Conservation (phyloP, 352 stramenopile genomes). For the Pythium folliculosum region DNA sequence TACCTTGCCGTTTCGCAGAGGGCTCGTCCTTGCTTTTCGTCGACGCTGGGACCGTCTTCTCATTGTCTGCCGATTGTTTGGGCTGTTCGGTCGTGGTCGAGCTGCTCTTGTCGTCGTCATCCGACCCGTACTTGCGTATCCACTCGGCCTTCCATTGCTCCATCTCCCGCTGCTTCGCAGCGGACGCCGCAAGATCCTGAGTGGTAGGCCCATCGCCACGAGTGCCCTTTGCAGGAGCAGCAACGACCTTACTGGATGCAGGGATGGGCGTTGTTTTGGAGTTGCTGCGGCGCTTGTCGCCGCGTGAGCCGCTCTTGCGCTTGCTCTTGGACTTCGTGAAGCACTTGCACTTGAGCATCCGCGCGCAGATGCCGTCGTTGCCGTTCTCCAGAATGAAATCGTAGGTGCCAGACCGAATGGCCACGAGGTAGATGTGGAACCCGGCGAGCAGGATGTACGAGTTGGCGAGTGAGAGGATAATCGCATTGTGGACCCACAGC, state of each 20-base stretch:
- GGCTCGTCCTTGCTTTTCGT: neutral
- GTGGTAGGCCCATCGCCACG: slow-evolving; percentile 22
- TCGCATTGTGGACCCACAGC: slow-evolving; percentile 77
- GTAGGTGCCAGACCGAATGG: slow-evolving; percentile 73
- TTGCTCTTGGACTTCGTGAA: slow-evolving; percentile 44
- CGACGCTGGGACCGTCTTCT: neutral
- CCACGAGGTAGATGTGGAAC: slow-evolving; percentile 82
- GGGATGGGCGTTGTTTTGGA: slow-evolving; percentile 27
- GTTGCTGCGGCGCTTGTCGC: slow-evolving; percentile 32
- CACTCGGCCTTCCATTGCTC: slow-evolving; percentile 48
- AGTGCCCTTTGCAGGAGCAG: slow-evolving; percentile 2
- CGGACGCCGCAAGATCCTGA: slow-evolving; percentile 19
- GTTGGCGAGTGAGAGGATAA: slow-evolving; percentile 56
- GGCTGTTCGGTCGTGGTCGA: neutral
- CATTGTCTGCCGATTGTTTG: neutral
- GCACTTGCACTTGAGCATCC: slow-evolving; percentile 79
- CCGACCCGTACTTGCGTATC: slow-evolving; percentile 39
- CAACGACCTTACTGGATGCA: slow-evolving; percentile 31
- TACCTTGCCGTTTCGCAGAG: neutral
- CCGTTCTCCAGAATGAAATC: slow-evolving; percentile 85
- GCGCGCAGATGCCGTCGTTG: slow-evolving; percentile 66
- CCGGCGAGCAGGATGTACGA: slow-evolving; percentile 71
- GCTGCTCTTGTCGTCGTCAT: slow-evolving; percentile 28
- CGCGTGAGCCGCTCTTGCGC: slow-evolving; percentile 36
- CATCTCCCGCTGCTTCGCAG: slow-evolving; percentile 34